Evolutionary conservation across 176 grass and related monocot genomes (phyloP).

Genomic region (Bromus sterilis): DNA sequence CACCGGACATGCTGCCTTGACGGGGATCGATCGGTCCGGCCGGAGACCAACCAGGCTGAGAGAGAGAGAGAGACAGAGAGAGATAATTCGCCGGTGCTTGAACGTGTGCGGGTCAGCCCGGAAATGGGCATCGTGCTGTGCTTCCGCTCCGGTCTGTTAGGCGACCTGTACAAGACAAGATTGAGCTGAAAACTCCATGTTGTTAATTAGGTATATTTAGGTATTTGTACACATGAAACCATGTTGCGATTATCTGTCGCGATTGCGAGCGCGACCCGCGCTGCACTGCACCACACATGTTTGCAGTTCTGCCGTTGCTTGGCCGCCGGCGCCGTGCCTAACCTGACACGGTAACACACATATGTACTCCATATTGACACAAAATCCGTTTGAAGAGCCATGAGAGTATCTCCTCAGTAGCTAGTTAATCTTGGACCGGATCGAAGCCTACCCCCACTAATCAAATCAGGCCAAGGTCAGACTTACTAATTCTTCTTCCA

Average conservation of each 20-base stretch:
- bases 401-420: background rate
- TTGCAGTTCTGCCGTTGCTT: background rate
- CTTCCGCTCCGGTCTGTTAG: background rate
- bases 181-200: background rate
- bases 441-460: constrained; percentile 28
- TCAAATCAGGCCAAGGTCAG: background rate
- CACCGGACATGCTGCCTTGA: too few species aligned
- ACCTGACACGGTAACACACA: background rate
- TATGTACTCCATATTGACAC: too few species aligned
- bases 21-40: too few species aligned
- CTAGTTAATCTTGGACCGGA: background rate
- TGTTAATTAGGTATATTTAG: background rate
- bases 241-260: background rate
- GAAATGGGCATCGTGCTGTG: background rate
- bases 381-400: background rate
- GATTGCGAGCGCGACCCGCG: background rate
- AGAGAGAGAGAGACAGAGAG: too few species aligned
- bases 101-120: background rate
- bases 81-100: too few species aligned
- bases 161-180: background rate
- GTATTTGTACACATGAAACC: background rate
- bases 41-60: too few species aligned
- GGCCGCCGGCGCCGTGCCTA: background rate
- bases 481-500: background rate
- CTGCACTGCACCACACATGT: background rate